Evolutionary conservation across 306 rosid species (phyloP).

Genomic region (Dalbergia cultrata): DNA sequence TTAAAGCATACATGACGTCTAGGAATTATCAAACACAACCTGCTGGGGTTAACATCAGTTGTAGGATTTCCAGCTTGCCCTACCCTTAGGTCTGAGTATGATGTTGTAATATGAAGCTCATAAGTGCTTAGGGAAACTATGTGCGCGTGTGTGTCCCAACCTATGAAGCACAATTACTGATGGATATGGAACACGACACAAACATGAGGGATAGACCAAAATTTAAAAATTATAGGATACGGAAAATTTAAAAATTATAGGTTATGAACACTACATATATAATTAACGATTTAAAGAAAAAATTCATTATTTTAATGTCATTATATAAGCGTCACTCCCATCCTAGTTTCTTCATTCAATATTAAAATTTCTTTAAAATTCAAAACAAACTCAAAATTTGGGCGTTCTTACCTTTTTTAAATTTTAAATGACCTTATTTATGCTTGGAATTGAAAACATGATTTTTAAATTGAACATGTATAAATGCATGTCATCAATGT

Average conservation of each 20-base stretch:
- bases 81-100: not conserved
- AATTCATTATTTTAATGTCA: too few species aligned
- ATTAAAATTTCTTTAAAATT: too few species aligned
- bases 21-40: slow-evolving; percentile 22
- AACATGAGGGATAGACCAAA: too few species aligned
- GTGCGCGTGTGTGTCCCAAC: not conserved
- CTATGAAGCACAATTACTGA: too few species aligned
- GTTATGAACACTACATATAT: too few species aligned
- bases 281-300: too few species aligned
- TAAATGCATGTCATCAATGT: not conserved
- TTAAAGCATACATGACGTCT: slow-evolving; percentile 33
- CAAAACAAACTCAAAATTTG: too few species aligned
- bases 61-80: slow-evolving; percentile 6
- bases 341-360: too few species aligned
- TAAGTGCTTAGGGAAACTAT: slow-evolving; percentile 6
- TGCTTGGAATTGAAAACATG: not conserved
- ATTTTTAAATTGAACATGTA: not conserved
- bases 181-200: too few species aligned
- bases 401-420: not conserved
- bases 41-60: not conserved
- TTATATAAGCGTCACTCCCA: too few species aligned
- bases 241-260: too few species aligned
- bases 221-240: too few species aligned
- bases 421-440: not conserved
- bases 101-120: slow-evolving; percentile 7